These are phyloP conservation scores for Xylariaceae sp. DNA, from an alignment of 2,329 filamentous ascomycete species.

Conservation along the genomic window DNA sequence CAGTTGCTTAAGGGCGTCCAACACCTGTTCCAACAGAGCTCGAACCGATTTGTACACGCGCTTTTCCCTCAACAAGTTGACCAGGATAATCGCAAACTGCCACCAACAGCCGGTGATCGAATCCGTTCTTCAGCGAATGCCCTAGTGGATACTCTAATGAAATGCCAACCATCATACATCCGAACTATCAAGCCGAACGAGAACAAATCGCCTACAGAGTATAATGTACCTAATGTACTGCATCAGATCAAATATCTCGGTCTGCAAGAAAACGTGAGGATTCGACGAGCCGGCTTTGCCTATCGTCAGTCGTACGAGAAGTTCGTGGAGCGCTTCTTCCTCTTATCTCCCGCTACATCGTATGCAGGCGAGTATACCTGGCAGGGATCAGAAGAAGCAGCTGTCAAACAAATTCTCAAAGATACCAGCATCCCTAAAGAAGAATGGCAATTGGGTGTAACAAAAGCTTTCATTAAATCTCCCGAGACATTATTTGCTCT, in stretches of 20 bases:
- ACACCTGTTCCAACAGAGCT: slow-evolving; percentile 82
- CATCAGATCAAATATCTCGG: slow-evolving; percentile 99
- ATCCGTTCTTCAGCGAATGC: slow-evolving; percentile 96
- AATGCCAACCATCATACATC: slow-evolving; percentile 96
- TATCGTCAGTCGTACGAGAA: slow-evolving; percentile 98
- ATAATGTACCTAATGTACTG: slow-evolving; percentile 88
- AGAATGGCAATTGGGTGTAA: slow-evolving; percentile 96
- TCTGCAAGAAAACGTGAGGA: slow-evolving; percentile 98
- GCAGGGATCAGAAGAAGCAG: slow-evolving; percentile 86
- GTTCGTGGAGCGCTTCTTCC: slow-evolving; percentile 96
- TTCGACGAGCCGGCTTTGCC: slow-evolving; percentile 93
- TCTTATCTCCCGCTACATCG: slow-evolving; percentile 90
- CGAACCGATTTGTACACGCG: slow-evolving; percentile 84
- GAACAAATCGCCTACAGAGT: slow-evolving; percentile 94
- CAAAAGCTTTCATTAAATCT: slow-evolving; percentile 97
- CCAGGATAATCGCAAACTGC: slow-evolving; percentile 92
- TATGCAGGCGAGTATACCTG: slow-evolving; percentile 98
- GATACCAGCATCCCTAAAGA: slow-evolving; percentile 95
- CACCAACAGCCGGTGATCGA: slow-evolving; percentile 93
- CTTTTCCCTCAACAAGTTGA: slow-evolving; percentile 94
- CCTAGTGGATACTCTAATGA: slow-evolving; percentile 93
- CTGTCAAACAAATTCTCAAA: slow-evolving; percentile 90
- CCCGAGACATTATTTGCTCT: slow-evolving; percentile 96
- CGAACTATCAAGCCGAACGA: slow-evolving; percentile 99
- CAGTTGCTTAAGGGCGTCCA: slow-evolving; percentile 93